Percentiles rank a stretch among this genome's conserved stretches.
phyloP scores from a whole-genome alignment of 2,329 filamentous ascomycete species.

The Xylariaceae sp. region DNA sequence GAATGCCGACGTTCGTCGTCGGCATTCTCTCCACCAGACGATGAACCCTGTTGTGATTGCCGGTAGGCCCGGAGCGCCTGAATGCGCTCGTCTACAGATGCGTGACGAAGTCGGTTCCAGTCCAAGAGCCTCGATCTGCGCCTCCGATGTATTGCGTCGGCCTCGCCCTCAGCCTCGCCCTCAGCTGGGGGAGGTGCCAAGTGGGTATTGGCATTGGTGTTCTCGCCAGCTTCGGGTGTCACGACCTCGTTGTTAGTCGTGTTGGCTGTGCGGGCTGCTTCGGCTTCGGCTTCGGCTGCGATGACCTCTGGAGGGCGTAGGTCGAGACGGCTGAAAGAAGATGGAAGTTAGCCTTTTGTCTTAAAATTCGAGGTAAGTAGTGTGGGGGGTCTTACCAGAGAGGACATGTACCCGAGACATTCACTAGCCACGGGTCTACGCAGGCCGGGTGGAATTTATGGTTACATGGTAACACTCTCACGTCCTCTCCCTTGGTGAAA shows the following conservation, averaged over 20 bases:
- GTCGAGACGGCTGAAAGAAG: constrained; percentile 47
- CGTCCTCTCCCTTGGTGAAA: constrained; percentile 62
- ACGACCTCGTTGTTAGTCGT: not conserved
- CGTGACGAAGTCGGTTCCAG: constrained; percentile 53
- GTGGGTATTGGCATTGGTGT: constrained; percentile 3
- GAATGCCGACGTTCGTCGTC: constrained; percentile 39
- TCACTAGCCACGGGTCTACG: constrained; percentile 66
- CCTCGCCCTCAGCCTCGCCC: constrained; percentile 35
- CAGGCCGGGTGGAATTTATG: constrained; percentile 67
- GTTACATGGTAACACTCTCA: constrained; percentile 62
- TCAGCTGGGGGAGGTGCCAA: constrained; percentile 20
- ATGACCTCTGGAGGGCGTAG: constrained; percentile 37
- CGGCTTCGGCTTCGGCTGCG: constrained; percentile 14
- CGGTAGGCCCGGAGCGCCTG: constrained; percentile 51
- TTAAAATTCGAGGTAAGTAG: not conserved
- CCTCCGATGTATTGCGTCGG: constrained; percentile 34
- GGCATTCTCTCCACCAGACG: constrained; percentile 28
- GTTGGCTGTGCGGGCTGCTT: constrained; percentile 4
- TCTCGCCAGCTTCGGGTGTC: constrained; percentile 8
- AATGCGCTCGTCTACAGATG: constrained; percentile 60
- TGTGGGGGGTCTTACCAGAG: constrained; percentile 60
- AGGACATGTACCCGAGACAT: constrained; percentile 66
- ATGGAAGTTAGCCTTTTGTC: constrained; percentile 9
- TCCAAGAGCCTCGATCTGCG: constrained; percentile 53
- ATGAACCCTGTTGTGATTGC: constrained; percentile 35